Evolutionary conservation across 2,329 filamentous ascomycete genomes (phyloP).

Genomic region (Cucurbitaria berberidis): DNA sequence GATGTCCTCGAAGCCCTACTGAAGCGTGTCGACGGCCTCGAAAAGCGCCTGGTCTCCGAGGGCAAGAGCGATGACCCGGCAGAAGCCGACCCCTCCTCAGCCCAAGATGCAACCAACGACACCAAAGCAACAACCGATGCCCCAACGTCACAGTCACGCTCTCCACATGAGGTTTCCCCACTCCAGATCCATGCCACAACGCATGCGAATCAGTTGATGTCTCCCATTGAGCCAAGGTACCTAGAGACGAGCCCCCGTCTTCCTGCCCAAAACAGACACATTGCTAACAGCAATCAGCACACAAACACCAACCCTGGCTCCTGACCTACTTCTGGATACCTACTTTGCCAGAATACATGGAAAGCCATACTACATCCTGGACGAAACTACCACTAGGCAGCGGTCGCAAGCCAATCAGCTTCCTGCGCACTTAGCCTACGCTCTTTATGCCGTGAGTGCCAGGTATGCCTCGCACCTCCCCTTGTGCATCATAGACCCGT

Average conservation of each 20-base stretch:
- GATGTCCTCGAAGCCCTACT: constrained; percentile 84
- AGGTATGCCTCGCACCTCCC: constrained; percentile 40
- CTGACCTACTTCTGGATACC: constrained; percentile 72
- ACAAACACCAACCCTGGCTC: constrained; percentile 57
- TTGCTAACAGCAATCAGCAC: constrained; percentile 33
- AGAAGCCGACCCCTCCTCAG: constrained; percentile 32
- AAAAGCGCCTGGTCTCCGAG: constrained; percentile 73
- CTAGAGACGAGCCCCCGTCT: constrained; percentile 9
- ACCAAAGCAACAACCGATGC: constrained; percentile 22
- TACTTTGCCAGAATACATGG: constrained; percentile 82
- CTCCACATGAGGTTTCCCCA: constrained; percentile 35
- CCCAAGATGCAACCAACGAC: constrained; percentile 32
- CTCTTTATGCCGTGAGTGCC: constrained; percentile 58
- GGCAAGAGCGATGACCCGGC: constrained; percentile 53
- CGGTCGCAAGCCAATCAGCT: constrained; percentile 72
- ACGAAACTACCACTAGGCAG: constrained; percentile 77
- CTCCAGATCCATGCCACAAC: constrained; percentile 27
- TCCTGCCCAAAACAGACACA: constrained; percentile 6
- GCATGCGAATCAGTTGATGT: constrained; percentile 43
- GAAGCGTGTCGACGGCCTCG: constrained; percentile 83
- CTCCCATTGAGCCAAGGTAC: constrained; percentile 48
- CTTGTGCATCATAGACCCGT: constrained; percentile 59
- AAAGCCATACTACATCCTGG: constrained; percentile 81
- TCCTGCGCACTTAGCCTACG: constrained; percentile 57
- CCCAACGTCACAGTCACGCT: constrained; percentile 27